Base-by-base conservation (phyloP, 176 grass and related monocot genomes). In the Coix lacrymajobi region DNA sequence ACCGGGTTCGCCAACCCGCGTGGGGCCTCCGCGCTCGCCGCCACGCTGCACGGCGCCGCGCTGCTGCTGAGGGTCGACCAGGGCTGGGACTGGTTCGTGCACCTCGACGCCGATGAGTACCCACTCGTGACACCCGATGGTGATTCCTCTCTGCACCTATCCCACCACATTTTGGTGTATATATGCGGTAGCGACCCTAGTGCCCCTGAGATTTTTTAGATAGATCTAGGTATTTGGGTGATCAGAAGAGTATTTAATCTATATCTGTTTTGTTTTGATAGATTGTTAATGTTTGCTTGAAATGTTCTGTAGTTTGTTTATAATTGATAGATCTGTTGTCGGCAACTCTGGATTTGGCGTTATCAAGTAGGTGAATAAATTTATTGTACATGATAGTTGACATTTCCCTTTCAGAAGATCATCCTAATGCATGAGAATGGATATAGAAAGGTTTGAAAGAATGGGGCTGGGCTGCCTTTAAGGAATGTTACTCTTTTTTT, bases 71-170 rank as follows among this genome's bases (percentile, higher is more conserved):
- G 81, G 37, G 3, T 98, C 54, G 84, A 65, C 75, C 71, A 54
- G 76, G 68, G 49, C 22, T 98, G 96, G 96, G 90, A 93, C 69
- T 98, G 96, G 96, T 93, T 98, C 75, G 82, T 95, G 76, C 92
- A 87, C 32, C 92, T 98, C n/a, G 79, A 98, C 76, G 88, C 89
- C 20, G 88, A 67, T 4, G 96, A 95, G 84, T 98, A 98, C 88
- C 96, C 96, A 38, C 83, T 95, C 11, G 76, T 95, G 44, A 83
- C 90, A 28, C 92, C 94, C 28, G 92, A 98, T 41, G 96, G 96
- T 98, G 85, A 57, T 37, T 86, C 51, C 52, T 66, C 70, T 54
- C 12, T 73, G 15, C 67, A 16, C 32, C 66, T 71, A 41, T 78
- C 79, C 11, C 3, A 29, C 29, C 70, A 64, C 10, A 9, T 62